Conservation (phyloP, 2,329 filamentous ascomycete genomes). For the Daldinia sp. region DNA sequence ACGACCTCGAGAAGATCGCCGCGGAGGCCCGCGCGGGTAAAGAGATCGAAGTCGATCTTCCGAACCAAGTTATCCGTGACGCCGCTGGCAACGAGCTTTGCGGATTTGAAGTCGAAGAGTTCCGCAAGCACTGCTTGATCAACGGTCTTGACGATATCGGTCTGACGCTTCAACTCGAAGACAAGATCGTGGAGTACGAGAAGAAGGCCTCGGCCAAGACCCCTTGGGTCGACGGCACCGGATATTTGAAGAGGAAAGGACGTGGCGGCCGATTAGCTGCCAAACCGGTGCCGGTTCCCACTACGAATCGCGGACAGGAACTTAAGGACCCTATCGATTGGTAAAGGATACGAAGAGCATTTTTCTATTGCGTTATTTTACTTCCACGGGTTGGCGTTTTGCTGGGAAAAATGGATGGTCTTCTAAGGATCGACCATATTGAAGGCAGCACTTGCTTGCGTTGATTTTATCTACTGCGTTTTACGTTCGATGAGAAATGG, state of each 20-base stretch:
- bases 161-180: constrained; percentile 90
- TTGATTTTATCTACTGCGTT: constrained; percentile 7
- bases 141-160: constrained; percentile 97
- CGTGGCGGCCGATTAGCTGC: constrained; percentile 64
- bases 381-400: constrained; percentile 28
- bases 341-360: constrained; percentile 58
- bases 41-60: constrained; percentile 90
- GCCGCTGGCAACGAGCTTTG: constrained; percentile 79
- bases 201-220: constrained; percentile 79
- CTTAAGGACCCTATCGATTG: constrained; percentile 90
- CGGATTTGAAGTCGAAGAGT: constrained; percentile 88
- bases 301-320: constrained; percentile 87
- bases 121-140: constrained; percentile 92
- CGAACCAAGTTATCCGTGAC: constrained; percentile 84
- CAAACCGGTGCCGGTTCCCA: constrained; percentile 78
- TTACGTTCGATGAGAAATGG: background rate
- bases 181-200: constrained; percentile 89
- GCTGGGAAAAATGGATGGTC: constrained; percentile 19
- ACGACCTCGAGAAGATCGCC: constrained; percentile 76
- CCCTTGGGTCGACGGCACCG: constrained; percentile 91
- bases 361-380: constrained; percentile 14
- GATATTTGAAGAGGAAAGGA: constrained; percentile 76
- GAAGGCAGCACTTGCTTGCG: constrained; percentile 5
- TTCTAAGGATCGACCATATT: constrained; percentile 1
- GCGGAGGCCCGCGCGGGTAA: constrained; percentile 81